Base-by-base conservation (phyloP, 139 green algal species). In the Chlamydomonas schloesseri region DNA sequence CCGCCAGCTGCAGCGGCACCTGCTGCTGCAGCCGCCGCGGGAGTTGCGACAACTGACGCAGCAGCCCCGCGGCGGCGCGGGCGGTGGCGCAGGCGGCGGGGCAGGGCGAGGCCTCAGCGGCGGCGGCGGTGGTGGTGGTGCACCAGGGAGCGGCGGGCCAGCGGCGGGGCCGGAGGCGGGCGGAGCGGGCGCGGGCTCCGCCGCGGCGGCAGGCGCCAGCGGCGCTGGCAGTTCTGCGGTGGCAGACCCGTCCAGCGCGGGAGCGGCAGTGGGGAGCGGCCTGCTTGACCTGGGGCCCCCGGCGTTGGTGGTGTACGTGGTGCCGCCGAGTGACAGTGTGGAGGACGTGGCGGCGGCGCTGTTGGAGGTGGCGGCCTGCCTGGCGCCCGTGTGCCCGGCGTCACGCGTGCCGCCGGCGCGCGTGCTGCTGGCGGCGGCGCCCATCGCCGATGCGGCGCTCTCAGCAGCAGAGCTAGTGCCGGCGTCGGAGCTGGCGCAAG, bases 231-330 rank as follows among this genome's bases (percentile, higher is more conserved):
- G 10, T 11, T 42, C 57, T 6, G 14, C 34, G 37, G 57, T 18
- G 24, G 62, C 13, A 14, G 37, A 2, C 29, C 60, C 28, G 36
- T 53, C 60, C 8, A 62, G 2, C 2, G 55, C 55, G 10, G 55
- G 55, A 62, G 55, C 24, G 60, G 28, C 60, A 23, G 18, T 67
- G 37, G 20, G 20, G 42, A 69, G 67, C 42, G 57, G 20, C 57
- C 21, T 42, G 3, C 31, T 67, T 31, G 79, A 47, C 3, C 28
- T 85, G 46, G 64, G 11, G 3, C 65, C 79, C 1, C 65, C 67
- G 20, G 47, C 65, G 47, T 47, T 85, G 65, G 65, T 85, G 79
- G 79, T 85, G 79, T 85, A 85, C 23, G 64, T 85, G 23, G 79
- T 85, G 23, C 47, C 79, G 21, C 79, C 79, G 18, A 58, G 47